Evolutionary conservation across 176 grass and related monocot genomes (phyloP).

Genomic region (Ensete glaucum): DNA sequence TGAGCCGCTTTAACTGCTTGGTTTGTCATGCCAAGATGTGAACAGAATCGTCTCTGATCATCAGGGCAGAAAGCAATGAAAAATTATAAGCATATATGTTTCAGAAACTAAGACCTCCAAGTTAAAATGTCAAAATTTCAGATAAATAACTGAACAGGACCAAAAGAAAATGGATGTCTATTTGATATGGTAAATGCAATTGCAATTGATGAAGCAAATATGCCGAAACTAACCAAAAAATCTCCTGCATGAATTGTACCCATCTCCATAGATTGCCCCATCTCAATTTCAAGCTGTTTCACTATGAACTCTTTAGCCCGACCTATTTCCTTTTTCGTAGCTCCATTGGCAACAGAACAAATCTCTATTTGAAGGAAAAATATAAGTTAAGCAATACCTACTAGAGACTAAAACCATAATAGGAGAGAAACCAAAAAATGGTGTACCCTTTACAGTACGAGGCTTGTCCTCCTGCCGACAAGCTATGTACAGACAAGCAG

Average conservation of each 20-base stretch:
- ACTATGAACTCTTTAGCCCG: constrained; percentile 11
- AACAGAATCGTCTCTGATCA: constrained; percentile 11
- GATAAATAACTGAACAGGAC: neutral
- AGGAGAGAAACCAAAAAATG: neutral
- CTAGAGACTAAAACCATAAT: neutral
- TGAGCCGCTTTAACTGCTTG: constrained; percentile 16
- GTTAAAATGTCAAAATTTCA: neutral
- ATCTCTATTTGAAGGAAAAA: neutral
- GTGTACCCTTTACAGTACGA: constrained; percentile 16
- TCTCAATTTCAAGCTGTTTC: constrained; percentile 9
- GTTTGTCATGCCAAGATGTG: constrained; percentile 20
- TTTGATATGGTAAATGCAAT: neutral
- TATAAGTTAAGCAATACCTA: neutral
- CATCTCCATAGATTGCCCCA: constrained; percentile 17
- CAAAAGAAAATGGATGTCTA: neutral
- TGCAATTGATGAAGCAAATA: neutral
- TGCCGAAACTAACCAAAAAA: constrained; percentile 10
- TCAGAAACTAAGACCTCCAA: neutral
- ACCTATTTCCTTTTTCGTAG: constrained; percentile 11
- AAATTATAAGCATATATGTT: no score
- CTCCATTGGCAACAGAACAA: constrained; percentile 12
- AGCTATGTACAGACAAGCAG: constrained; percentile 18
- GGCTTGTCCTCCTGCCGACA: constrained; percentile 19
- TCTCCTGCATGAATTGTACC: constrained; percentile 14
- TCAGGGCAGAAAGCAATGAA: neutral